Evolutionary conservation across 495 filamentous ascomycete genomes (phyloP), one percentile per base, ranked within the genome.

Genomic region (Penicillium verhagenii): DNA sequence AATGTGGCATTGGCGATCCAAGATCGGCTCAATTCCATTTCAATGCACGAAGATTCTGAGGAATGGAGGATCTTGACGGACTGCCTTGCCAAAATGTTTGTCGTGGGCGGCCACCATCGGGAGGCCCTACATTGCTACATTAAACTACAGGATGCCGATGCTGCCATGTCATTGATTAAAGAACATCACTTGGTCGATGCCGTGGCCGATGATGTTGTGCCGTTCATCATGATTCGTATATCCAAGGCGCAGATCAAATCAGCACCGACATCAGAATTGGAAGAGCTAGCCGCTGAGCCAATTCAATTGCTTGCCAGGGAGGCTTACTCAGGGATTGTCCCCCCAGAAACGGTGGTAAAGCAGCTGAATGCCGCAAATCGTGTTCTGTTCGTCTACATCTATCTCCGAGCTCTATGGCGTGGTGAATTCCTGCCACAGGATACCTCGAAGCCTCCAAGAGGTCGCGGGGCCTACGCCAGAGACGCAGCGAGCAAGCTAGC

Each of bases 81-180:
- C 58, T 84, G 86, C 60, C 78, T 97, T 26, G 92, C 90, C 20
- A 92, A 85, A 59, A 79, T 97, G 7, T 88, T 90, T 63, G 78
- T 97, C 46, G 87, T 87, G 18, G 85, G 83, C 55, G 87, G 89
- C 1, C 87, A 89, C 40, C 86, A 88, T 48, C 79, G 85, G 53
- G 91, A 96, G 65, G 94, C 94, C 1, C 72, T 98, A 31, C 84
- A 79, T 55, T 94, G 88, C 70, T 96, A 93, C 67, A 94, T 97
- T 62, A 86, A 80, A 33, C 79, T 96, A 10, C 91, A 96, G 64
- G 90, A 97, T 76, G 94, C 89, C 1, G 92, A 97, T 56, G 85
- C 86, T 14, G 88, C 90, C 0, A 92, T 98, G 84, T 72, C 77
- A 19, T 72, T 98, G 50, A 93, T 97, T 57, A 80, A 82, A 51